phyloP scores from a whole-genome alignment of 306 rosid genomes.

The Hippophae rhamnoides region DNA sequence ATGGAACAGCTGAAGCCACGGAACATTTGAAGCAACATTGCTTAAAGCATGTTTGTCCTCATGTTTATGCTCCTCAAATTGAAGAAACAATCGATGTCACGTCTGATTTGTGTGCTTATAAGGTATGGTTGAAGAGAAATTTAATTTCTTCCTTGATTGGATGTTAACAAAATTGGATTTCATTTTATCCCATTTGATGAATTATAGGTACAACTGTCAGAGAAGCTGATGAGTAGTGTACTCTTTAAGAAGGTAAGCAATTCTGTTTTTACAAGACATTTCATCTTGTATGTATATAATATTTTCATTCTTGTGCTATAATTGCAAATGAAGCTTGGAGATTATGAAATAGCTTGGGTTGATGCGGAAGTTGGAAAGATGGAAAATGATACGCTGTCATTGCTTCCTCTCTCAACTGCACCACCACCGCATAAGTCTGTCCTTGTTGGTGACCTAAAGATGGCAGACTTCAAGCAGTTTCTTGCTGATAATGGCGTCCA shows the following conservation, averaged over 20 bases:
- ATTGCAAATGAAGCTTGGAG: slow-evolving; percentile 61
- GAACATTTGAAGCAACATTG: slow-evolving; percentile 95
- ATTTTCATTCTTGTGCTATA: slow-evolving; percentile 12
- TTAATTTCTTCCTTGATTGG: slow-evolving; percentile 12
- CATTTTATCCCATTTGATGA: slow-evolving; percentile 16
- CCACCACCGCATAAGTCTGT: slow-evolving; percentile 76
- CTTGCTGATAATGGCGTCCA: slow-evolving; percentile 80
- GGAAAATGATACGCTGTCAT: slow-evolving; percentile 46
- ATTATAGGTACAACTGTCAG: slow-evolving; percentile 81
- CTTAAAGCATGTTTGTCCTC: slow-evolving; percentile 71
- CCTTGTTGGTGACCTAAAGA: slow-evolving; percentile 84
- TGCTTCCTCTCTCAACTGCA: slow-evolving; percentile 59
- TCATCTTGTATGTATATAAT: slow-evolving; percentile 5
- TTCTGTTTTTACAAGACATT: neutral
- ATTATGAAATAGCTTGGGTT: slow-evolving; percentile 84
- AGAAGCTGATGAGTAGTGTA: slow-evolving; percentile 85
- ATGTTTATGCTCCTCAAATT: slow-evolving; percentile 88
- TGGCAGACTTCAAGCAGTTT: slow-evolving; percentile 92
- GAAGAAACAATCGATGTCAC: slow-evolving; percentile 94
- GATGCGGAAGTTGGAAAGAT: slow-evolving; percentile 79
- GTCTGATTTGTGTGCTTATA: slow-evolving; percentile 91
- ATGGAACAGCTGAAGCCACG: slow-evolving; percentile 97
- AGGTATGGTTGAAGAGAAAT: slow-evolving; percentile 33
- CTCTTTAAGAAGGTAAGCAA: slow-evolving; percentile 73
- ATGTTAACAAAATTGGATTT: slow-evolving; percentile 8